Base-by-base conservation (phyloP, 2,329 filamentous ascomycete species). In the Domatiomyces catenatus region DNA sequence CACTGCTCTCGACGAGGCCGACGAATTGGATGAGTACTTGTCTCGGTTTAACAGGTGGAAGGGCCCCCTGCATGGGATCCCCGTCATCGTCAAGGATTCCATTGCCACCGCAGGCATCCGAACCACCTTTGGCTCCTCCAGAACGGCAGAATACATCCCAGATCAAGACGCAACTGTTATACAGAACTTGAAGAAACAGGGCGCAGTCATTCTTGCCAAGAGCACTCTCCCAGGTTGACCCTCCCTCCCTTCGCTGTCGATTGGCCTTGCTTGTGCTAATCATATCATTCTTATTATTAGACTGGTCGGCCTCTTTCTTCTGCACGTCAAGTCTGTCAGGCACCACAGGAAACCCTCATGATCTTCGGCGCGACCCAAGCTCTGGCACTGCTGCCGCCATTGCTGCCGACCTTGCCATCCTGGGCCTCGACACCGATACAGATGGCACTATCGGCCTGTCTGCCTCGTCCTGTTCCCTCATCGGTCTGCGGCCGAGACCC, bases 291-390 rank as follows among this genome's bases (percentile, higher is more conserved):
- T n/a, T n/a, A n/a, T 10, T 6, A 12, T 20, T 24, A 50, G 52
- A 54, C 17, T 54, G 44, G 44, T 79, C 79, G 0, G 66, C 82
- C 0, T 78, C 82, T 58, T 80, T 79, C 0, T 66, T 81, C 44
- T 75, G 72, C 1, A 76, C 80, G 1, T 81, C 78, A 0, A 81
- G 76, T 0, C 60, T 80, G 0, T 77, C 77, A 5, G 80, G 80
- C 0, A 79, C 83, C 61, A 81, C 79, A 0, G 61, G 75, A 52
- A 83, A 83, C 60, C 78, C 80, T 0, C 84, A 86, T 54, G 79
- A 85, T 60, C 61, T 66, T 1, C 71, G 70, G 0, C 73, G 82
- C 17, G 82, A 79, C 0, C 79, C 80, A 0, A 80, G 76, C 26
- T 79, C 79, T 8, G 80, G 80, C 0, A 79, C 76, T 0, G 79